Percentiles rank a stretch among this genome's conserved stretches.
phyloP scores from a whole-genome alignment of 805 yeast species.

The Scheffersomyces coipomensis region DNA sequence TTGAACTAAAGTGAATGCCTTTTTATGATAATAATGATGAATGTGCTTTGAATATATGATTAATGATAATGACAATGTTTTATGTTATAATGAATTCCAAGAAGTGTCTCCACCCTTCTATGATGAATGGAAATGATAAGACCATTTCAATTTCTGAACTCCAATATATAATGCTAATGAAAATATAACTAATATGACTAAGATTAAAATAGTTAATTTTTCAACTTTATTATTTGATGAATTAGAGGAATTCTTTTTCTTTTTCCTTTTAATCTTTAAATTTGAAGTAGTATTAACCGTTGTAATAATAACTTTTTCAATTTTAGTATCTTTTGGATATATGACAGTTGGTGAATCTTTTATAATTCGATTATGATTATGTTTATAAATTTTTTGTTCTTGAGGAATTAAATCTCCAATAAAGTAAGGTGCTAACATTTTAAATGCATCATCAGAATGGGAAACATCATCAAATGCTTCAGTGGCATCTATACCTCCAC shows the following conservation, averaged over 20 bases:
- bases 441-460: slow-evolving; percentile 33
- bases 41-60: no score
- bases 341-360: not conserved
- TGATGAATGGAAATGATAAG: not conserved
- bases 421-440: slow-evolving; percentile 27
- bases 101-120: no score
- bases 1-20: no score
- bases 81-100: no score
- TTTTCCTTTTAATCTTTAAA: not conserved
- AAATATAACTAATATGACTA: not conserved
- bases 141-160: not conserved
- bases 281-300: not conserved
- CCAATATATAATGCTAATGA: not conserved
- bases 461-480: slow-evolving; percentile 57
- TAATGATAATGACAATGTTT: no score
- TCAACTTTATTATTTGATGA: not conserved
- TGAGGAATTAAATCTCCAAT: slow-evolving; percentile 22
- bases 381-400: not conserved
- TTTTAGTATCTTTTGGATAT: not conserved
- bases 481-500: slow-evolving; percentile 78
- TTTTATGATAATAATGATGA: no score
- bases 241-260: no score
- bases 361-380: not conserved
- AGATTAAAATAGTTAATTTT: not conserved
- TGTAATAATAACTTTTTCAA: no score